These are phyloP conservation scores for Allomyces macrogynus DNA, from an alignment of 192 early-diverging fungal species.

Conservation along the genomic window DNA sequence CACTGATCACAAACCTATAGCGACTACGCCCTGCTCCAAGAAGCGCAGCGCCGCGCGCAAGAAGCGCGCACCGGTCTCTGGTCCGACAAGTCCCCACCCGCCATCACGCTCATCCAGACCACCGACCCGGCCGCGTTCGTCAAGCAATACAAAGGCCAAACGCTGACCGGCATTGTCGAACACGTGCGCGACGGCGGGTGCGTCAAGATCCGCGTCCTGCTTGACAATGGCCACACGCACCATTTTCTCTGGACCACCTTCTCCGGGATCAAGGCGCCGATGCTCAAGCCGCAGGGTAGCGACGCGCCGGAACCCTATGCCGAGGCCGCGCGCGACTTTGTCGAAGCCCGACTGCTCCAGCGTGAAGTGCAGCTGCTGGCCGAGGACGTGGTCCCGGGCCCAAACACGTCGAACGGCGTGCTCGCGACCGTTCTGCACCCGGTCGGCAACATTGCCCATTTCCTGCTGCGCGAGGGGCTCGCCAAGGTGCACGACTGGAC, in stretches of 20 bases:
- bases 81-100: constrained; percentile 25
- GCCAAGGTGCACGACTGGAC: constrained; percentile 81
- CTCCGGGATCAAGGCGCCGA: constrained; percentile 71
- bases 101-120: constrained; percentile 31
- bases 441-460: constrained; percentile 81
- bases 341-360: constrained; percentile 74
- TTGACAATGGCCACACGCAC: constrained; percentile 21
- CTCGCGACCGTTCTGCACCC: constrained; percentile 59
- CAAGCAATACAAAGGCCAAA: constrained; percentile 54
- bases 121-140: constrained; percentile 50
- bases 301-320: constrained; percentile 73
- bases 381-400: constrained; percentile 46
- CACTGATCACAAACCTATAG: constrained; percentile 5
- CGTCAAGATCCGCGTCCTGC: constrained; percentile 47
- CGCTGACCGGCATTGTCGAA: constrained; percentile 74
- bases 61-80: constrained; percentile 56
- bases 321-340: constrained; percentile 84
- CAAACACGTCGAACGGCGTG: constrained; percentile 31
- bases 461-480: constrained; percentile 53
- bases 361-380: constrained; percentile 70
- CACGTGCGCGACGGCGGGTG: constrained; percentile 85
- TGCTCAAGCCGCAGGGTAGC: constrained; percentile 43
- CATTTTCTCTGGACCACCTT: constrained; percentile 58
- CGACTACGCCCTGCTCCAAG: constrained; percentile 32
- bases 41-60: constrained; percentile 41